phyloP scores from a whole-genome alignment of 306 rosid genomes.

The Fragaria ananassa region DNA sequence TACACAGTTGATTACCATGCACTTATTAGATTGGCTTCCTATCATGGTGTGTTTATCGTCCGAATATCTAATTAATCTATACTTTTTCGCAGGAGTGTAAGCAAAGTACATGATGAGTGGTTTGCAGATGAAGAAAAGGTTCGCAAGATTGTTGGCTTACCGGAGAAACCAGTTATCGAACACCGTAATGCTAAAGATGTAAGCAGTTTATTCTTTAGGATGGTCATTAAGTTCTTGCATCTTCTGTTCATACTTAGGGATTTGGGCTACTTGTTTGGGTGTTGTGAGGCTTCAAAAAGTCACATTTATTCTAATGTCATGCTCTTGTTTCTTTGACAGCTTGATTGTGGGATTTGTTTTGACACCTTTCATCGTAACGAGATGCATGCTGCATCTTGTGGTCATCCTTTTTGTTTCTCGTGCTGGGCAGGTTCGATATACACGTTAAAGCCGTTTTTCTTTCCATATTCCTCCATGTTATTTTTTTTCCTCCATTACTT shows the following conservation, averaged over 20 bases:
- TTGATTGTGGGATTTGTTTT: background rate
- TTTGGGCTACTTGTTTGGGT: background rate
- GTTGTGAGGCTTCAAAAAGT: background rate
- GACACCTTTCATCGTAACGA: constrained; percentile 29
- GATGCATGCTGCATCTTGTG: constrained; percentile 47
- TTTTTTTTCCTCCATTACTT: background rate
- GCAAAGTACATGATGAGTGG: constrained; percentile 73
- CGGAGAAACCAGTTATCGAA: constrained; percentile 43
- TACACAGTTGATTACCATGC: background rate
- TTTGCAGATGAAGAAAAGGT: constrained; percentile 66
- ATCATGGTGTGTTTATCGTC: constrained; percentile 2
- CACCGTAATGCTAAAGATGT: constrained; percentile 40
- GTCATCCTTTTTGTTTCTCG: constrained; percentile 51
- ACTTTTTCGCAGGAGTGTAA: constrained; percentile 45
- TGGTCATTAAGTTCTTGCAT: background rate
- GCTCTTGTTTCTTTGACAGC: constrained; percentile 33
- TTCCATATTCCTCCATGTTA: background rate
- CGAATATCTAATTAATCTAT: constrained; percentile 12
- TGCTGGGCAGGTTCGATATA: constrained; percentile 55
- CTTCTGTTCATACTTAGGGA: constrained; percentile 14
- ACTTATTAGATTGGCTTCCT: constrained; percentile 12
- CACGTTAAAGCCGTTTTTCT: background rate
- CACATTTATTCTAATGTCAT: constrained; percentile 7
- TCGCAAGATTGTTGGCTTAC: constrained; percentile 51
- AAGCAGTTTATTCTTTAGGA: constrained; percentile 17